Conservation (phyloP, 2,329 filamentous ascomycete species). For the Volutella citrinella region DNA sequence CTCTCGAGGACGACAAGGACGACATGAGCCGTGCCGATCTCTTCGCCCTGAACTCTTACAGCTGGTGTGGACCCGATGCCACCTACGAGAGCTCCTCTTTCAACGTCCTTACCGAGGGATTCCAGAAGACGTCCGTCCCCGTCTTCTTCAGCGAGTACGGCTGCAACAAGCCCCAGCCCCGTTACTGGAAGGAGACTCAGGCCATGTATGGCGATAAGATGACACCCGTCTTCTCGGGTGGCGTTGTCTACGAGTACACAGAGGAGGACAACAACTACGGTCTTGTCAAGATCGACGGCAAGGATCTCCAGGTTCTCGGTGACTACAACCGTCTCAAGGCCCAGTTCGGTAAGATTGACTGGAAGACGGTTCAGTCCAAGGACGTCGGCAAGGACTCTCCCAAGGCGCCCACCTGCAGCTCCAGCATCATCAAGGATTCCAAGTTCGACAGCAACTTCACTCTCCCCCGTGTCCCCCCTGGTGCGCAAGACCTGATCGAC, state of each 20-base stretch:
- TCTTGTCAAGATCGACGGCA: constrained; percentile 59
- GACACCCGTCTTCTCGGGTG: constrained; percentile 67
- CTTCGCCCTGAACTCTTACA: constrained; percentile 73
- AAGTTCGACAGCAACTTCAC: constrained; percentile 79
- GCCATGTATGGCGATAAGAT: constrained; percentile 71
- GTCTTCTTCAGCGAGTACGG: constrained; percentile 82
- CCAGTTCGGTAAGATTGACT: constrained; percentile 74
- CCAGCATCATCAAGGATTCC: constrained; percentile 62
- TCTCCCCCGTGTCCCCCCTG: constrained; percentile 65
- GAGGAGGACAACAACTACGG: constrained; percentile 67
- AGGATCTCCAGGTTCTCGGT: constrained; percentile 54
- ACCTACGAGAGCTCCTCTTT: constrained; percentile 63
- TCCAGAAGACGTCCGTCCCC: constrained; percentile 64
- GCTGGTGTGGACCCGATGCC: constrained; percentile 63
- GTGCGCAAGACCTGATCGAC: constrained; percentile 69
- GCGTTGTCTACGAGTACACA: constrained; percentile 78
- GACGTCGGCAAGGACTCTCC: constrained; percentile 53
- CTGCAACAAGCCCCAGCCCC: constrained; percentile 70
- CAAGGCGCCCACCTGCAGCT: constrained; percentile 59
- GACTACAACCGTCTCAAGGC: constrained; percentile 73
- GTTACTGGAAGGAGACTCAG: constrained; percentile 72
- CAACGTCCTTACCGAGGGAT: constrained; percentile 60
- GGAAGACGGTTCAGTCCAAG: constrained; percentile 61
- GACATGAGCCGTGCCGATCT: constrained; percentile 67
- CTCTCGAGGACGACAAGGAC: constrained; percentile 47